Base-by-base conservation (phyloP, 164 flowering plant genomes). In the Stephania yunnanensis region DNA sequence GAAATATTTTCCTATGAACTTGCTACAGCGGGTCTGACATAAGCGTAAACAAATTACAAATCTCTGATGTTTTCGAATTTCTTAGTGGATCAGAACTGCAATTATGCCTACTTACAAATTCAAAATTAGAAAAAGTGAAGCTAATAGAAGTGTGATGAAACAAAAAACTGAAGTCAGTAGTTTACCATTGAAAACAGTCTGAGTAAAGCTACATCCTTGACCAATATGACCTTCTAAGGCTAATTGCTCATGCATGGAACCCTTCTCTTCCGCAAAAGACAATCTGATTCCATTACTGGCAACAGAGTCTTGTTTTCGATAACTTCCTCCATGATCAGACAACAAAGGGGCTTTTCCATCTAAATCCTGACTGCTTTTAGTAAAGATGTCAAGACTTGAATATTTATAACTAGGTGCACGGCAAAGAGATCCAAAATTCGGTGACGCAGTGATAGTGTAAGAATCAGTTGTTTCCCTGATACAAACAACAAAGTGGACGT, bases 111-210 rank as follows among this genome's bases (percentile, higher is more conserved):
- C 17, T 55, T 15, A 12, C 63, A 55, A 55, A 55, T 55, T 15
- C 63, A 15, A 12, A 55, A 55, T 12, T 70, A 70, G 72, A n/a
- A 70, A 15, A 46, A 70, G 63, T 0, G 17, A 12, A 55, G 63
- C 19, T 11, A 29, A 12, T 44, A n/a, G 2, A 25, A 10, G 53
- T 68, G 10, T 30, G 46, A 48, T 30, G 4, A 5, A 5, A 48
- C 10, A 75, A 55, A 10, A 10, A 42, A 22, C 52, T 6, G 19
- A 69, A 63, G 65, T 36, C 65, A 20, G 63, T 9, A 46, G 68
- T 71, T 73, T 84, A 93, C 99, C 92, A 84, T 95, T 95, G 77
- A 95, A 93, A 19, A 95, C 84, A 36, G 98, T 95, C 80, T 95
- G 98, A 71, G 88, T 84, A 29, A 92, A 82, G 86, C 85, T 92